Conservation (phyloP, 2,329 filamentous ascomycete species). For the Diaporthe sp. region DNA sequence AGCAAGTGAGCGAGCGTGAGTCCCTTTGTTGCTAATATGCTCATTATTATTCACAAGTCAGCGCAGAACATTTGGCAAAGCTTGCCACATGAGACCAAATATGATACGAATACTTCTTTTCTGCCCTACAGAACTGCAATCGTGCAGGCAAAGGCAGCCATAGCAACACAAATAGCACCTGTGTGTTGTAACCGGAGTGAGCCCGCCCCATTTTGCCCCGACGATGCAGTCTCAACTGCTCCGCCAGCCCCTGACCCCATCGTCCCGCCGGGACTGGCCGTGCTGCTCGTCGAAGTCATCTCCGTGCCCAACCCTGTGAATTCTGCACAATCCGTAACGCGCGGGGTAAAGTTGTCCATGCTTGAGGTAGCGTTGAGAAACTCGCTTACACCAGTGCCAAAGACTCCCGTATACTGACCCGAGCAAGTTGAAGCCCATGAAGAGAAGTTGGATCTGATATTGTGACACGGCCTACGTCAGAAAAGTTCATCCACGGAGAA, state of each 20-base stretch:
- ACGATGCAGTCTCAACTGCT: not conserved
- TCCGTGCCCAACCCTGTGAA: not conserved
- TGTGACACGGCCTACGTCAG: not conserved
- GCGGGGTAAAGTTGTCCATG: not conserved
- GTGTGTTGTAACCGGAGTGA: not conserved
- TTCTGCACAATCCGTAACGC: not conserved
- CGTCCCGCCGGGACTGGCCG: not conserved
- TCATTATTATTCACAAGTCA: no score
- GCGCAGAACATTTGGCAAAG: no score
- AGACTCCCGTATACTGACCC: not conserved
- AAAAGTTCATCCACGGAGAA: not conserved
- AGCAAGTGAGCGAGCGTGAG: no score
- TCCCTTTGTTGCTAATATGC: no score
- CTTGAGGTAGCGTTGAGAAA: not conserved
- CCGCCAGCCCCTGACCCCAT: not conserved
- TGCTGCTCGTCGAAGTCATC: not conserved
- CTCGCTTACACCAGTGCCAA: not conserved
- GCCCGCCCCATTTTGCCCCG: not conserved
- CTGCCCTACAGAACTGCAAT: not conserved
- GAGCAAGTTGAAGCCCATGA: constrained; percentile 12
- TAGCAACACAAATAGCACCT: not conserved
- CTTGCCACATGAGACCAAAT: no score
- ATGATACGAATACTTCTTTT: no score
- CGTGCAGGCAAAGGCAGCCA: not conserved
- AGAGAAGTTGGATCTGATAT: not conserved